phyloP scores from a whole-genome alignment of 805 yeast genomes.

The Teunomyces gatunensis region DNA sequence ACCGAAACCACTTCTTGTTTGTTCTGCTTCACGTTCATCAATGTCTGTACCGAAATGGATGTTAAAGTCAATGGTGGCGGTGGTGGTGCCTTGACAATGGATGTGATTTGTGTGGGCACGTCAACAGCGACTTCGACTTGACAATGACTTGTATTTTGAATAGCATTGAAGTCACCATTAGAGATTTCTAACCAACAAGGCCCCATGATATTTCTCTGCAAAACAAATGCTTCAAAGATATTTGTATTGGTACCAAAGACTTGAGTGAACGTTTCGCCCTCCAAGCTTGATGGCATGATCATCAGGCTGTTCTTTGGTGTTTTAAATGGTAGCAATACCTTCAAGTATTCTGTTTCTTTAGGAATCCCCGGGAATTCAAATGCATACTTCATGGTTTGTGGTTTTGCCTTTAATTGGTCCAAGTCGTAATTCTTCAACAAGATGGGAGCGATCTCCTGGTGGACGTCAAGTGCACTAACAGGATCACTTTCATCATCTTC shows the following conservation, averaged over 20 bases:
- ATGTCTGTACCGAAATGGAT: conserved; percentile 75
- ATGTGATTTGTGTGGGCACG: conserved; percentile 46
- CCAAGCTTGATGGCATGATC: conserved; percentile 57
- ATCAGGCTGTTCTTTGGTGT: conserved; percentile 53
- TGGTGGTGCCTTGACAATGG: conserved; percentile 45
- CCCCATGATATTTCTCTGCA: conserved; percentile 87
- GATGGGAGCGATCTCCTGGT: conserved; percentile 70
- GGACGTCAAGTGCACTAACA: conserved; percentile 61
- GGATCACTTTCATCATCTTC: conserved; percentile 35
- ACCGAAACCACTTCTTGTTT: conserved; percentile 87
- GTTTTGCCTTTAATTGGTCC: conserved; percentile 62
- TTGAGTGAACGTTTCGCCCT: conserved; percentile 72
- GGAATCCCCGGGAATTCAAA: conserved; percentile 85
- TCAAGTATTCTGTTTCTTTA: conserved; percentile 72
- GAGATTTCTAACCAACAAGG: conserved; percentile 92
- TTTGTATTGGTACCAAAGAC: conserved; percentile 77
- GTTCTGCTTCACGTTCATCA: conserved; percentile 69
- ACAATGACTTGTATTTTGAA: conserved; percentile 74
- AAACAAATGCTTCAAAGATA: conserved; percentile 81
- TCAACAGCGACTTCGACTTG: conserved; percentile 65
- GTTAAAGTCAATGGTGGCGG: conserved; percentile 69
- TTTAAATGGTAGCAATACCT: conserved; percentile 70
- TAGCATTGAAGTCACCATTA: conserved; percentile 55
- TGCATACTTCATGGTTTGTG: conserved; percentile 76
- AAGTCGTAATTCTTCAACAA: conserved; percentile 63